These are phyloP conservation scores for Berberis vulgaris DNA, from an alignment of 164 flowering plant species.

Conservation along the genomic window DNA sequence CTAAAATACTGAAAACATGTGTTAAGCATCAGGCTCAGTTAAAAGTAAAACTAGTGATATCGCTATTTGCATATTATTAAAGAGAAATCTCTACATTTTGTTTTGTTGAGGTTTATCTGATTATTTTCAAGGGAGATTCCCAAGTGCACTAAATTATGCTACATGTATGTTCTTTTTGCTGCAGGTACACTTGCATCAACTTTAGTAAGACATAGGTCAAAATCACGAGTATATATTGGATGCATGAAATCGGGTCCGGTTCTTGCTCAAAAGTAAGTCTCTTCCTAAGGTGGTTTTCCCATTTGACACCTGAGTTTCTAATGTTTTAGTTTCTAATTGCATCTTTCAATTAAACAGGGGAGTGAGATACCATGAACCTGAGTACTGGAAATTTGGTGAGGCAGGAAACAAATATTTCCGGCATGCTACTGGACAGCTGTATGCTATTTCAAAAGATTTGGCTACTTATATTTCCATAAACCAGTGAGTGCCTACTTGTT, in stretches of 20 bases:
- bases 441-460: conserved; percentile 22
- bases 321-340: too few relatives aligned
- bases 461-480: conserved; percentile 52
- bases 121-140: too few relatives aligned
- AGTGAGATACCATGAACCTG: too few relatives aligned
- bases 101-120: too few relatives aligned
- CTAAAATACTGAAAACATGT: too few relatives aligned
- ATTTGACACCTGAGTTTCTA: too few relatives aligned
- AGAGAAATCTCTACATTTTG: too few relatives aligned
- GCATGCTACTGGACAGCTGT: conserved; percentile 66
- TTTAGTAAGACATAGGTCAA: conserved; percentile 32
- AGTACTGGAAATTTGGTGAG: conserved; percentile 45
- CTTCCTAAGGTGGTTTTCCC: too few relatives aligned
- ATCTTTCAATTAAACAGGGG: conserved; percentile 3
- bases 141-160: too few relatives aligned
- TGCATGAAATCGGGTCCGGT: conserved; percentile 91
- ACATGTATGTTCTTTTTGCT: neutral
- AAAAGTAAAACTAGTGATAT: too few relatives aligned
- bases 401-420: conserved; percentile 62
- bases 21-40: too few relatives aligned
- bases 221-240: conserved; percentile 58
- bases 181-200: conserved; percentile 50
- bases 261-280: conserved; percentile 48
- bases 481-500: conserved; percentile 30
- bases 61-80: too few relatives aligned